Conservation (phyloP, 1,284 basidiomycete species). For the Trichosporon faecale region DNA sequence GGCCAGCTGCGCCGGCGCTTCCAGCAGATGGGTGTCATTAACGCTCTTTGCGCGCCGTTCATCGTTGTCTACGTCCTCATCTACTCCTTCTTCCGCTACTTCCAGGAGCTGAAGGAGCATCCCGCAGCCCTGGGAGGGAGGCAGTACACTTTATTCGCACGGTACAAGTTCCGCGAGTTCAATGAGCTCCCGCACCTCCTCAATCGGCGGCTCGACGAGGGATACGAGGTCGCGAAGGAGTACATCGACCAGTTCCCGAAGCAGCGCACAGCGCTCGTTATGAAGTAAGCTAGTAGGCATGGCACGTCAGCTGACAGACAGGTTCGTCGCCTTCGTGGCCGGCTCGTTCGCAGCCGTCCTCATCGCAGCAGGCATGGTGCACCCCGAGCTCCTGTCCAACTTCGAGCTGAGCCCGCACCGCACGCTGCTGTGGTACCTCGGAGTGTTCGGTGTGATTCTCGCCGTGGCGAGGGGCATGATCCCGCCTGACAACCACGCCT, state of each 20-base stretch:
- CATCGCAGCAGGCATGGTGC: slow-evolving; percentile 81
- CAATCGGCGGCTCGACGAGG: slow-evolving; percentile 75
- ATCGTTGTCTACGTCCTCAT: slow-evolving; percentile 94
- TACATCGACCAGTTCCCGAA: slow-evolving; percentile 98
- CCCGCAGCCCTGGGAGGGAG: slow-evolving; percentile 89
- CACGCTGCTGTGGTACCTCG: slow-evolving; percentile 89
- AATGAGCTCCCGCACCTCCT: slow-evolving; percentile 97
- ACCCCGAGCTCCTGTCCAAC: slow-evolving; percentile 85
- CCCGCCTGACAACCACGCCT: slow-evolving; percentile 86
- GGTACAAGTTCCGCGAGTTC: slow-evolving; percentile 99
- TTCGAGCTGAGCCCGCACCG: slow-evolving; percentile 92
- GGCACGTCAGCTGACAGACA: slow-evolving; percentile 41
- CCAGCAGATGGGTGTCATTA: slow-evolving; percentile 93
- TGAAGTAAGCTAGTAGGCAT: slow-evolving; percentile 61
- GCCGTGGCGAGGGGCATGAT: slow-evolving; percentile 92
- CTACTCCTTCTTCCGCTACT: slow-evolving; percentile 99
- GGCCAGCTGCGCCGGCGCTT: slow-evolving; percentile 83
- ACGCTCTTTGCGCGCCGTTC: slow-evolving; percentile 92
- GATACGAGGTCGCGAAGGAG: slow-evolving; percentile 83
- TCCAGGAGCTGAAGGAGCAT: slow-evolving; percentile 98
- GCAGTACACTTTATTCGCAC: slow-evolving; percentile 88
- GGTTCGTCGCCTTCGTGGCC: slow-evolving; percentile 91
- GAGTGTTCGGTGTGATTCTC: slow-evolving; percentile 79
- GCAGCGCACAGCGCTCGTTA: slow-evolving; percentile 80
- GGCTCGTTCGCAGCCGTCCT: slow-evolving; percentile 96